Evolutionary conservation across 768 basidiomycete species (phyloP), one percentile per base, ranked within the genome.

Genomic region (Suillus occidentalis): DNA sequence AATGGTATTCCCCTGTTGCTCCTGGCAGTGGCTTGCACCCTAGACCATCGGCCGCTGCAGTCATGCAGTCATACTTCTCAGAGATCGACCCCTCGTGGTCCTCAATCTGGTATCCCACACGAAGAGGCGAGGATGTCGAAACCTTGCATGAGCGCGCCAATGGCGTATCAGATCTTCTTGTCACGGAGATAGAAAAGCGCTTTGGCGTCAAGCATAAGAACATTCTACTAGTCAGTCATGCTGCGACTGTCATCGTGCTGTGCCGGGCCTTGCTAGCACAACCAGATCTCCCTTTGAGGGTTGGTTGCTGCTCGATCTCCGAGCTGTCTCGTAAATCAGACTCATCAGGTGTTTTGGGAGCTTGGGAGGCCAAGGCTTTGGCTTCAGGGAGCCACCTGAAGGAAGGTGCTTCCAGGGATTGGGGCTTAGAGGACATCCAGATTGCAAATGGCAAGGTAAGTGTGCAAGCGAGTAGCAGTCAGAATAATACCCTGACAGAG

Each of bases 381-480:
- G 89, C 83, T 0, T 85, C 87, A 58, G 88, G 85, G 1, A 70
- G 73, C 1, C 88, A 91, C 73, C 75, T 91, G 45, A 80, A 81
- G 34, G 85, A 84, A 3, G 89, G 88, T 1, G 69, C 83, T 2
- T 78, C 83, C 61, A 81, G 91, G 67, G 89, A 90, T 57, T 94
- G 93, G 93, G 93, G 93, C 16, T 87, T 94, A 66, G 89, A 91
- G 68, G 87, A 94, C 73, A 83, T 91, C 10, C 76, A 83, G 70
- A 82, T 88, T 31, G 79, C 80, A 6, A 76, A 84, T 65, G 90
- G 90, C 52, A 80, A 87, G 81, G 91, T 89, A 50, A 39, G 82
- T 73, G 37, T 25, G 22, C 43, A 12, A 22, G 56, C 39, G 5
- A 18, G 39, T n/a, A 50, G n/a, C 4, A 52, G 16, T 58, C 20